phyloP scores from a whole-genome alignment of 257 asterid species.

The Rubia yunnanensis region DNA sequence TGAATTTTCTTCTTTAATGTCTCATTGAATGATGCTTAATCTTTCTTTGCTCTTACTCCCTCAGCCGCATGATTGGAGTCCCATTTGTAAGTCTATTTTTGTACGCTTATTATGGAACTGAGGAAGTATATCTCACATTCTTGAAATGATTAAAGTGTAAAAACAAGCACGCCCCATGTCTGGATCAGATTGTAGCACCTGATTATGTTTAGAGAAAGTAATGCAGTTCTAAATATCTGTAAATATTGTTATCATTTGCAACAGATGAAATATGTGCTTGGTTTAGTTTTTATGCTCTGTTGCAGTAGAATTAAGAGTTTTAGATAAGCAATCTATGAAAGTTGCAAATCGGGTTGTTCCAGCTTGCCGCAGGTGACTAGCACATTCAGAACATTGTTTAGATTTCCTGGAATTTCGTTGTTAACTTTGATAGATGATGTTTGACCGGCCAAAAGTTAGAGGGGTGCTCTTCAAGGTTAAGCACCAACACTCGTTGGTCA shows the following conservation, averaged over 20 bases:
- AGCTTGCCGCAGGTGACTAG: conserved; percentile 60
- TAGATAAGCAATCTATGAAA: conserved; percentile 54
- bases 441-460: conserved; percentile 73
- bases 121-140: neutral
- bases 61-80: neutral
- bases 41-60: neutral
- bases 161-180: neutral
- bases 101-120: neutral
- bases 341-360: conserved; percentile 66
- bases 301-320: neutral
- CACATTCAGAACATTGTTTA: neutral
- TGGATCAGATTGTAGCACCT: neutral
- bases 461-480: conserved; percentile 52
- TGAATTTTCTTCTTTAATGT: no score
- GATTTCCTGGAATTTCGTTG: neutral
- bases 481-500: neutral
- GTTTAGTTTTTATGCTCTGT: conserved; percentile 1
- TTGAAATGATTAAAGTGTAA: no score
- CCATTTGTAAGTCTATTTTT: neutral
- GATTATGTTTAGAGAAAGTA: neutral
- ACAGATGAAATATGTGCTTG: neutral
- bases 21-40: no score
- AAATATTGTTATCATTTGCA: neutral
- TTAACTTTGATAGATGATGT: neutral
- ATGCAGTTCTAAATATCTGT: neutral